A percentile compares a stretch with the other conserved stretches of the same genome.
Evolutionary conservation across 2,329 filamentous ascomycete species (phyloP).

Genomic region (Didymella lethalis): DNA sequence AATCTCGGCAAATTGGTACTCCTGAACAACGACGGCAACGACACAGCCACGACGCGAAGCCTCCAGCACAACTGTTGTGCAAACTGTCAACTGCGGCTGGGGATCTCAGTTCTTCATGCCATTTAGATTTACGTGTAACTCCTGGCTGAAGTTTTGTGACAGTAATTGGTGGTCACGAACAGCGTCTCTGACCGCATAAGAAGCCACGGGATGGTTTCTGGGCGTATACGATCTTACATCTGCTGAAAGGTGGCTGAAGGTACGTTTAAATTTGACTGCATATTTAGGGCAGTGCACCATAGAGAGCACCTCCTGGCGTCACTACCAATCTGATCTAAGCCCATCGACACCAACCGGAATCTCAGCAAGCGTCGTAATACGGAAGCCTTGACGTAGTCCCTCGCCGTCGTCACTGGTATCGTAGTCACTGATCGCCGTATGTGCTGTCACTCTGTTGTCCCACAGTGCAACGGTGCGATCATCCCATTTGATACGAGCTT

Average conservation of each 20-base stretch:
- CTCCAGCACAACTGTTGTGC: conserved; percentile 6
- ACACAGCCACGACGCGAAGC: neutral
- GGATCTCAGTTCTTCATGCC: neutral
- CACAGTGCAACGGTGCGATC: conserved; percentile 76
- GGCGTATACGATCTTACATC: neutral
- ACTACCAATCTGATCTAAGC: conserved; percentile 32
- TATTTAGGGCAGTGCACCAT: neutral
- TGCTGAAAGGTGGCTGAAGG: neutral
- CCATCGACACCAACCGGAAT: conserved; percentile 31
- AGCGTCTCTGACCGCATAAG: neutral
- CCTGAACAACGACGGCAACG: neutral
- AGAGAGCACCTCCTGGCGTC: neutral
- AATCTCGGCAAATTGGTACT: neutral
- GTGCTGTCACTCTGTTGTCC: conserved; percentile 80
- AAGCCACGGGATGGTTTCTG: neutral
- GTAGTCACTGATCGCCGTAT: conserved; percentile 78
- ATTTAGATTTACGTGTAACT: neutral
- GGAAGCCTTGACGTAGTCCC: conserved; percentile 36
- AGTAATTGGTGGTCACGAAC: neutral
- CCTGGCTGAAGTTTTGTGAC: neutral
- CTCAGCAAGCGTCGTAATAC: conserved; percentile 37
- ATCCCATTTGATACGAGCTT: conserved; percentile 60
- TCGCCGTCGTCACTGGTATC: conserved; percentile 34
- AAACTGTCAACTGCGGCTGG: neutral
- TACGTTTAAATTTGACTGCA: neutral